Base-by-base conservation (phyloP, 2,329 filamentous ascomycete genomes). In the Incumbomyces lentus region DNA sequence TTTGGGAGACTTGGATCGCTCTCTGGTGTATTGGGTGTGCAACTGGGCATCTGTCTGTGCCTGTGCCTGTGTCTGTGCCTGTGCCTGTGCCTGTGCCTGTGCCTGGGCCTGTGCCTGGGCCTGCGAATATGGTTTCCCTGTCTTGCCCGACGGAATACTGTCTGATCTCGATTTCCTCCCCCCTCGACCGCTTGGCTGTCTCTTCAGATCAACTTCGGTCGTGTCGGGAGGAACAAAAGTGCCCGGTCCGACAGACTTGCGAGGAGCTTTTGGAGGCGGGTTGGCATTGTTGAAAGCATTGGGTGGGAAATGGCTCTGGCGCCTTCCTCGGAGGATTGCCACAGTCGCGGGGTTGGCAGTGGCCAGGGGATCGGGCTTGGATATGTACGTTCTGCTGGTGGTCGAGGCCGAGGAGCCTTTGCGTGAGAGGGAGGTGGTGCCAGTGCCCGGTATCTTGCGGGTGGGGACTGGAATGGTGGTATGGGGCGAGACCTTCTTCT, bases 161-260 rank as follows among this genome's bases (percentile, higher is more conserved):
- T 69, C 66, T n/a, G 60, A 56, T 46, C 62, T 65, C 13, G 61
- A 58, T 52, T 68, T 70, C 40, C 66, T 62, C 30, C 59, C 57
- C 35, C 75, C 71, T 8, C 22, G 22, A 49, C 84, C 59, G 61
- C 83, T 87, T 8, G 82, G 79, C 17, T 82, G 75, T 52, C 82
- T 72, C 51, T 71, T 73, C 48, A 75, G 70, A 17, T 69, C 61
- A 52, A 70, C 71, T 52, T 61, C 71, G 53, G 68, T 71, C 58
- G 68, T 72, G 34, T 80, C 78, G n/a, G 75, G 68, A 22, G 76
- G 67, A 44, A 84, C 72, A 50, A 84, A 68, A 36, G 74, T 65
- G 12, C 84, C 86, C 6, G 86, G 79, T 2, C 87, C 89, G 48
- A 90, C 77, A 6, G 88, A 93, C 66, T 94, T 95, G 49, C 89